A percentile compares a stretch with the other conserved stretches of the same genome.
Conservation (phyloP, 495 filamentous ascomycete genomes). For the Penicillium antarcticum region DNA sequence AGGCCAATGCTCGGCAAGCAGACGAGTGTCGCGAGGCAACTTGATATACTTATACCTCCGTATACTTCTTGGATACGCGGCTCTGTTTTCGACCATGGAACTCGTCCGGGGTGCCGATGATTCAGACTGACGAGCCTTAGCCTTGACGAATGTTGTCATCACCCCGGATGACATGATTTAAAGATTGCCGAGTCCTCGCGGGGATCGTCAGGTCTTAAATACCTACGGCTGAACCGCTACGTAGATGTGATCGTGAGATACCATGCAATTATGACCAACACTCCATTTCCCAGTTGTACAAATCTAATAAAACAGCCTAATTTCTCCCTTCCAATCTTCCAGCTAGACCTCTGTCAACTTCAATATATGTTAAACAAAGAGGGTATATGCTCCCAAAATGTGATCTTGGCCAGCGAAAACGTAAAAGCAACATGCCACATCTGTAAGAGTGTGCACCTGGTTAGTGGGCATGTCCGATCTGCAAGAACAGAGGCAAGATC, state of each 20-base stretch:
- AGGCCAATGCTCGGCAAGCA: neutral
- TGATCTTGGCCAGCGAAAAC: neutral
- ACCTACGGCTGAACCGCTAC: conserved; percentile 21
- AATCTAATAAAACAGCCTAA: conserved; percentile 15
- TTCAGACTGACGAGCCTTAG: conserved; percentile 35
- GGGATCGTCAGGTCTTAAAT: conserved; percentile 18
- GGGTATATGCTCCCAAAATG: conserved; percentile 2
- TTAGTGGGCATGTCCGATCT: conserved; percentile 86
- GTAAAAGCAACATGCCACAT: neutral
- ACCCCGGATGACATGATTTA: conserved; percentile 17
- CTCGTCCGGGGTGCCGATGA: conserved; percentile 17
- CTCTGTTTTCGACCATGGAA: conserved; percentile 28
- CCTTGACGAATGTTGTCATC: conserved; percentile 38
- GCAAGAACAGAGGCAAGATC: conserved; percentile 82
- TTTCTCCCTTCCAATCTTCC: conserved; percentile 1
- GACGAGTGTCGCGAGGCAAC: neutral
- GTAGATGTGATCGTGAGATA: conserved; percentile 31
- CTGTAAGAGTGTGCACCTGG: neutral
- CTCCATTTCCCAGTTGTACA: conserved; percentile 12
- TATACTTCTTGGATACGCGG: conserved; percentile 18
- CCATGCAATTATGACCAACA: conserved; percentile 33
- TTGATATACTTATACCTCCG: neutral
- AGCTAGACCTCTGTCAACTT: neutral
- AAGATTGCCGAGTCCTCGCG: conserved; percentile 13
- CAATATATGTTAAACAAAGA: conserved; percentile 2